These are phyloP conservation scores for Spizellomyces sp. DNA, from an alignment of 192 early-diverging fungal genomes.

Conservation along the genomic window DNA sequence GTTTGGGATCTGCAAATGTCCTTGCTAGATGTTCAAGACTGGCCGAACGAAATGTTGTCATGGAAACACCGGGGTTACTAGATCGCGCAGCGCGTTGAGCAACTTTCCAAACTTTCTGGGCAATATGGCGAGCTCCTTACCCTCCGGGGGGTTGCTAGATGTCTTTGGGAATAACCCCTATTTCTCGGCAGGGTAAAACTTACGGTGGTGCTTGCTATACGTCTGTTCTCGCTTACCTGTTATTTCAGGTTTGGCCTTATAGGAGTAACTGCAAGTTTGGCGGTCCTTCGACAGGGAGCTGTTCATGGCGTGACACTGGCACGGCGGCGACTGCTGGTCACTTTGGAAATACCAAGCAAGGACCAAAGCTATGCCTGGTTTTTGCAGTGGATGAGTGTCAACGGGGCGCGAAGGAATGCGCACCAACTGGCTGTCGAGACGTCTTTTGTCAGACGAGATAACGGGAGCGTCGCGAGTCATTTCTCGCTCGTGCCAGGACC, in stretches of 20 bases:
- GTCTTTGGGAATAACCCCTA: slow-evolving; percentile 75
- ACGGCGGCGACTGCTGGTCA: slow-evolving; percentile 79
- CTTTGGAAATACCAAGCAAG: slow-evolving; percentile 92
- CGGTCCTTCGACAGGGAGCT: slow-evolving; percentile 73
- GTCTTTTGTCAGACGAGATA: slow-evolving; percentile 82
- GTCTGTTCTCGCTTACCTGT: background rate
- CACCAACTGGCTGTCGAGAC: slow-evolving; percentile 86
- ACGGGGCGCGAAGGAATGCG: slow-evolving; percentile 31
- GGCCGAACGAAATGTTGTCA: too few relatives aligned
- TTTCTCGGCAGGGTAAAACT: slow-evolving; percentile 79
- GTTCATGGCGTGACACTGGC: slow-evolving; percentile 67
- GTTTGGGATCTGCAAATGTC: background rate
- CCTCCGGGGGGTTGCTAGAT: slow-evolving; percentile 3
- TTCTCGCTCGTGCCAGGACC: slow-evolving; percentile 92
- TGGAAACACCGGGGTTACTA: too few relatives aligned
- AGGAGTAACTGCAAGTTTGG: slow-evolving; percentile 82
- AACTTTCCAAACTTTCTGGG: too few relatives aligned
- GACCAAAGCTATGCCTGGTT: slow-evolving; percentile 95
- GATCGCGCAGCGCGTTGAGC: too few relatives aligned
- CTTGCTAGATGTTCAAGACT: too few relatives aligned
- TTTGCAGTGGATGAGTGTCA: slow-evolving; percentile 81
- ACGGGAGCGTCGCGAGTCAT: slow-evolving; percentile 79
- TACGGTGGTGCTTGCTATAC: background rate
- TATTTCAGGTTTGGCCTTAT: slow-evolving; percentile 73
- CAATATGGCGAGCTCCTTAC: too few relatives aligned